These are phyloP conservation scores for Colletotrichum sidae DNA, from an alignment of 2,329 filamentous ascomycete genomes.

Conservation along the genomic window DNA sequence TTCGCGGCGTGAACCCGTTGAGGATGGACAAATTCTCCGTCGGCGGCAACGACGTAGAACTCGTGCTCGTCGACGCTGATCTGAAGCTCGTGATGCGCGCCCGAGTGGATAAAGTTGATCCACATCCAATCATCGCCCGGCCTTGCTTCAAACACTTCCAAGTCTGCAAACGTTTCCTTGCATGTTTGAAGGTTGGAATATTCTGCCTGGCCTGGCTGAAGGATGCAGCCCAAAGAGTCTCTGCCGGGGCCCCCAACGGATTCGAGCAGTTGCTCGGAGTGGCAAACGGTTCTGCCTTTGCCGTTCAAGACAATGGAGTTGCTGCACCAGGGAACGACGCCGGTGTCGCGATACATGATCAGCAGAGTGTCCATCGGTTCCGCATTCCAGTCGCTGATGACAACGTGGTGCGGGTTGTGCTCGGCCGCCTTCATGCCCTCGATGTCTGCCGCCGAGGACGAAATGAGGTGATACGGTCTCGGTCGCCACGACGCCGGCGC, in stretches of 20 bases:
- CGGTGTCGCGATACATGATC: conserved; percentile 30
- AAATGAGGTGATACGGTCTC: conserved; percentile 29
- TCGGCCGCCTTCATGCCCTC: conserved; percentile 29
- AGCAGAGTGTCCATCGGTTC: conserved; percentile 29
- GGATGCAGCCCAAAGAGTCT: conserved; percentile 19
- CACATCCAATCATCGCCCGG: conserved; percentile 26
- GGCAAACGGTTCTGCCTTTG: conserved; percentile 22
- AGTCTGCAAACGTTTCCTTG: conserved; percentile 21
- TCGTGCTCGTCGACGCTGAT: conserved; percentile 32
- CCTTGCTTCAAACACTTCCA: conserved; percentile 25
- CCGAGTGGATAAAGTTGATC: conserved; percentile 35
- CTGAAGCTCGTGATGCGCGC: conserved; percentile 28
- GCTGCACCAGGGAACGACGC: conserved; percentile 28
- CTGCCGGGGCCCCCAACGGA: conserved; percentile 14
- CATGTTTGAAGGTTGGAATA: conserved; percentile 17
- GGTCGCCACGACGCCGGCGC: conserved; percentile 26
- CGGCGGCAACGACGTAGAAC: conserved; percentile 25
- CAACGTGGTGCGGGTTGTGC: conserved; percentile 17
- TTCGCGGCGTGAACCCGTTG: conserved; percentile 28
- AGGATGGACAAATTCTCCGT: conserved; percentile 28
- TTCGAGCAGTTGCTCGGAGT: conserved; percentile 14
- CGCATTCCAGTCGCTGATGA: conserved; percentile 34
- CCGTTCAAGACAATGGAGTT: conserved; percentile 33
- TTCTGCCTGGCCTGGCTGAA: conserved; percentile 14
- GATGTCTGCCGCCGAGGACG: conserved; percentile 13